Conservation (phyloP, 768 basidiomycete genomes). For the Tubosaeta sp. region DNA sequence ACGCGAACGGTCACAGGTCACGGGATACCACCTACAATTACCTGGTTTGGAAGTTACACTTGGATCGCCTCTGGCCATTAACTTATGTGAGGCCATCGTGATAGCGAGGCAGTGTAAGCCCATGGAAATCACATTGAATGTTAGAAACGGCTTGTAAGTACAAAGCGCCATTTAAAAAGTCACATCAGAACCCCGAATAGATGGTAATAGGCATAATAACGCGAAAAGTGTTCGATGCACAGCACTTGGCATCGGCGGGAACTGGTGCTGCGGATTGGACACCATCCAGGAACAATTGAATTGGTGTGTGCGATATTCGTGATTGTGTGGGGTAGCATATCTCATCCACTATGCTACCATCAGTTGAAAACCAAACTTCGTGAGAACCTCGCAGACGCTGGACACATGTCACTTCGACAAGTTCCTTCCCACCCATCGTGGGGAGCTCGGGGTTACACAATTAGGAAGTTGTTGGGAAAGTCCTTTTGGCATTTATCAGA, state of each 20-base stretch:
- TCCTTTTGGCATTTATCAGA: background rate
- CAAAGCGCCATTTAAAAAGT: too few species aligned
- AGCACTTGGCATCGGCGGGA: too few species aligned
- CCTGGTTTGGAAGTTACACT: background rate
- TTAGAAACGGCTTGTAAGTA: too few species aligned
- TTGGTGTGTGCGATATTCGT: background rate
- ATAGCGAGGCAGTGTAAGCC: too few species aligned
- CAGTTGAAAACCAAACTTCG: background rate
- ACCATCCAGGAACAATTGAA: background rate
- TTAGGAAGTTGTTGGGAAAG: background rate
- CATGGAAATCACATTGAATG: too few species aligned
- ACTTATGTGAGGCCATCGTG: too few species aligned
- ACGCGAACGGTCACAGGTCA: constrained; percentile 26
- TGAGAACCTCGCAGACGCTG: background rate
- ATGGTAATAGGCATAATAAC: too few species aligned
- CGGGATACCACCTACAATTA: constrained; percentile 1
- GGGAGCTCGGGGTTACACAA: background rate
- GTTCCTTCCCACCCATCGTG: background rate
- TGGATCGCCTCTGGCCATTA: background rate
- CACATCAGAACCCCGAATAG: too few species aligned
- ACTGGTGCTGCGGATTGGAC: too few species aligned
- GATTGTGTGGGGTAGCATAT: background rate
- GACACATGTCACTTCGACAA: background rate
- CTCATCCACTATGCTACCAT: background rate
- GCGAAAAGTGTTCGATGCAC: too few species aligned